Evolutionary conservation across 2,329 filamentous ascomycete species (phyloP).

Genomic region (Graphiopsis chlorocephala): DNA sequence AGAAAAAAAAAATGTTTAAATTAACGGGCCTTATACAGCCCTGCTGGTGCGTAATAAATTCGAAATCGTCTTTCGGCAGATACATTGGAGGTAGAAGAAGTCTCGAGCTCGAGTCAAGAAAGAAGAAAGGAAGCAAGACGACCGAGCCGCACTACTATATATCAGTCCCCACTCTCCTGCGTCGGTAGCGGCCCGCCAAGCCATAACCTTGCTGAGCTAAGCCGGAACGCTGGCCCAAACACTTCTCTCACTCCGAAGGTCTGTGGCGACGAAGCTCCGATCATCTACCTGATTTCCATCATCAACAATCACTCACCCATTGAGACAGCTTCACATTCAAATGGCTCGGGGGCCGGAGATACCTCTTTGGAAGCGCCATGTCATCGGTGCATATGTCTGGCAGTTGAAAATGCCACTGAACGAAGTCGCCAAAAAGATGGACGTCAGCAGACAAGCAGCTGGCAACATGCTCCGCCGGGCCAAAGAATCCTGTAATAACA

Average conservation of each 20-base stretch:
- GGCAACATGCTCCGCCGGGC: background rate
- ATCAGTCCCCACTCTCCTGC: background rate
- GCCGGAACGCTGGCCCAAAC: background rate
- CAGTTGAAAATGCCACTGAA: background rate
- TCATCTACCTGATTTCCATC: background rate
- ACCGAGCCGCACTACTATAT: background rate
- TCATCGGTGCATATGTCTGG: background rate
- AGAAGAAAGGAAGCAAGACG: background rate
- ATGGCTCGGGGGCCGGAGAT: background rate
- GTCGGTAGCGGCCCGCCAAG: background rate
- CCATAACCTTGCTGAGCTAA: background rate
- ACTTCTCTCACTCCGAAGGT: background rate
- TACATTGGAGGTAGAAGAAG: background rate
- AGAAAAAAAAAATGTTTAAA: background rate
- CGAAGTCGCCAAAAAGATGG: background rate
- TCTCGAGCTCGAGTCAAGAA: background rate
- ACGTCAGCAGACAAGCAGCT: background rate
- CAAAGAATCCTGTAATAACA: background rate
- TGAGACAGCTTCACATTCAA: background rate
- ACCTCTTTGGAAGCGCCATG: conserved; percentile 4
- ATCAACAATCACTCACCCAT: background rate
- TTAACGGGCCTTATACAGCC: background rate
- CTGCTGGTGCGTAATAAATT: background rate
- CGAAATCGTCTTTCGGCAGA: background rate
- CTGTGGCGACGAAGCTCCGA: background rate